Base-by-base conservation (phyloP, 2,329 filamentous ascomycete genomes). In the Botrytis aclada region DNA sequence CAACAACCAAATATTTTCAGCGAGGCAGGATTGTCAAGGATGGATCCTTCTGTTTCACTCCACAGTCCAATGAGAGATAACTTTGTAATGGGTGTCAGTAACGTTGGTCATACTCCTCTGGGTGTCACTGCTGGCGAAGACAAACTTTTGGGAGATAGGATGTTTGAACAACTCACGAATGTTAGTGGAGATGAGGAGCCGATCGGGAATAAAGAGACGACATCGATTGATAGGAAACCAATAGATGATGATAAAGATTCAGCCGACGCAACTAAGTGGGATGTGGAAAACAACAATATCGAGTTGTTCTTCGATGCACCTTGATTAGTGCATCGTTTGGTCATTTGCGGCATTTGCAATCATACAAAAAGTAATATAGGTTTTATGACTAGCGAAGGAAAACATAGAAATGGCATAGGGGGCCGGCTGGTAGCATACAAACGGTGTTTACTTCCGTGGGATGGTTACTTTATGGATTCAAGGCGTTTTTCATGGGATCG, bases 81-180 rank as follows among this genome's bases (percentile, higher is more conserved):
- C 0, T 80, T 80, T 63, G 72, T 70, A 20, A 29, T 56, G 14
- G 54, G 65, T 6, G 43, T 47, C 2, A 32, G 63, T 37, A n/a
- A 45, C 41, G 37, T 41, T 25, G 66, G 37, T 29, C 73, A 74
- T 37, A 70, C 58, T 56, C 47, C 69, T 37, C 25, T 66, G 29
- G 51, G 70, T 20, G 54, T 58, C 12, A 41, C 56, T 34, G 47
- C 22, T 34, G 74, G 74, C 22, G 76, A 75, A 39, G 75, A 73
- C 69, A 76, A 77, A 65, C 77, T 76, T 25, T 72, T 77, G 29
- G 65, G 65, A 43, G 72, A 76, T 25, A 75, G 77, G 63, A 78
- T 81, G 77, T 81, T 81, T 72, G 77, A 79, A 45, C 79, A 80
- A 29, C 74, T 80, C n/a, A 80, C 79, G 22, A 78, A 81, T 70